Percentiles rank a stretch among this genome's conserved stretches.
These are phyloP conservation scores for Hymenoscyphus infarciens DNA, from an alignment of 2,329 filamentous ascomycete species.

Conservation along the genomic window DNA sequence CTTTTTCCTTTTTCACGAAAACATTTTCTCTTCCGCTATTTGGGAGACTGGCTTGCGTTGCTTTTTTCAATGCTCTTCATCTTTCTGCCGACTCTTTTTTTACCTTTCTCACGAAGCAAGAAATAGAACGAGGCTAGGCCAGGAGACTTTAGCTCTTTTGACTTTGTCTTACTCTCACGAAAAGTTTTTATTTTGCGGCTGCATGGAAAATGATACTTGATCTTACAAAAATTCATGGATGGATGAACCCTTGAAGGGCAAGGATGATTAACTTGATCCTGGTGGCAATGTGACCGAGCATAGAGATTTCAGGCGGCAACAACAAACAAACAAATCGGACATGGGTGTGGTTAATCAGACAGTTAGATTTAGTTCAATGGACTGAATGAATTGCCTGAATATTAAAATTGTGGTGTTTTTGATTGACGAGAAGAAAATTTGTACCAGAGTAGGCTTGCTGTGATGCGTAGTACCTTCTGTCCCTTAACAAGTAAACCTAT, in stretches of 20 bases:
- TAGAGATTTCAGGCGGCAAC: conserved; percentile 4
- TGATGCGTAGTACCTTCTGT: background rate
- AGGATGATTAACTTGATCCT: conserved; percentile 22
- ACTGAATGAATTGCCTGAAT: conserved; percentile 11
- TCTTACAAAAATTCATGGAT: conserved; percentile 6
- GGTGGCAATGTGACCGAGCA: conserved; percentile 10
- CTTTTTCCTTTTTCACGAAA: conserved; percentile 13
- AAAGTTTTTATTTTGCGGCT: conserved; percentile 9
- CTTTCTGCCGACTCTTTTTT: conserved; percentile 8
- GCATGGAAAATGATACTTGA: conserved; percentile 3
- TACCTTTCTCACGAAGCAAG: background rate
- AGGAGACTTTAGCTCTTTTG: background rate
- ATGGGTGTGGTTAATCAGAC: conserved; percentile 10
- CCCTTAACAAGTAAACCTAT: background rate
- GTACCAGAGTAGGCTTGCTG: background rate
- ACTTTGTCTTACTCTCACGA: conserved; percentile 2
- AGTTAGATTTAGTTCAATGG: conserved; percentile 17
- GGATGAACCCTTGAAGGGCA: conserved; percentile 11
- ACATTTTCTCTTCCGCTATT: conserved; percentile 14
- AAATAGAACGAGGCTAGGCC: conserved; percentile 2
- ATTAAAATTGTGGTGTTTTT: background rate
- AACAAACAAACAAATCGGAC: conserved; percentile 7
- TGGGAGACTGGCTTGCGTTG: conserved; percentile 18
- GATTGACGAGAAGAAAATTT: background rate
- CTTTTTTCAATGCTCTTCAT: conserved; percentile 8